These are phyloP conservation scores for Bipolaris gigantea DNA, from an alignment of 2,329 filamentous ascomycete species.

Conservation along the genomic window DNA sequence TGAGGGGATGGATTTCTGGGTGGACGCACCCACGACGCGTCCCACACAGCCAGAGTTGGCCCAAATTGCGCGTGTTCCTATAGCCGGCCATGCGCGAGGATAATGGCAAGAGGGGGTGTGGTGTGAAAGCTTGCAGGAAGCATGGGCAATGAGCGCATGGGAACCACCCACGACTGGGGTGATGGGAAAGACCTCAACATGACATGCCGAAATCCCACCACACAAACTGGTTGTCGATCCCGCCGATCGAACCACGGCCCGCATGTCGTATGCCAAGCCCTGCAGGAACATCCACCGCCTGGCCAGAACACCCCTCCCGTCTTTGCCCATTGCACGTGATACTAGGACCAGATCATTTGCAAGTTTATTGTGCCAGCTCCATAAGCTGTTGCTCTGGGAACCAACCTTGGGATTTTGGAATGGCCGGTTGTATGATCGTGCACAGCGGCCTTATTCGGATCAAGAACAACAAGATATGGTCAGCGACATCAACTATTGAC, in stretches of 20 bases:
- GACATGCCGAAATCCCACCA: constrained; percentile 25
- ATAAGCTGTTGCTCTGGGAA: background rate
- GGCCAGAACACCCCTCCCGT: background rate
- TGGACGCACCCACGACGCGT: constrained; percentile 29
- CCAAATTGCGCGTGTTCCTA: constrained; percentile 27
- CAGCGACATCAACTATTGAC: background rate
- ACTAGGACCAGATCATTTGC: no score
- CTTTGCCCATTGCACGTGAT: constrained; percentile 1
- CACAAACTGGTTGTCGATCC: constrained; percentile 21
- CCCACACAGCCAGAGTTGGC: constrained; percentile 33
- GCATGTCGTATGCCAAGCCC: constrained; percentile 26
- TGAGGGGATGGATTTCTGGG: background rate
- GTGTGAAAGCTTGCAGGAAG: background rate
- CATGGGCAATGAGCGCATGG: constrained; percentile 3
- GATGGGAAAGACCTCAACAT: constrained; percentile 32
- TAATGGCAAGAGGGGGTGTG: background rate
- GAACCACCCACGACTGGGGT: constrained; percentile 23
- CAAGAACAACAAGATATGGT: background rate
- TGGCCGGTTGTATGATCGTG: background rate
- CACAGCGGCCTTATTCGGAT: background rate
- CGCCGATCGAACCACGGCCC: constrained; percentile 15
- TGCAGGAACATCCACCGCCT: constrained; percentile 20
- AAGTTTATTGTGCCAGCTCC: no score
- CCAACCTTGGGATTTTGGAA: background rate
- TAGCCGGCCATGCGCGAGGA: constrained; percentile 29